Conservation (phyloP, 2,329 filamentous ascomycete genomes). For the Emergomyces africanus region DNA sequence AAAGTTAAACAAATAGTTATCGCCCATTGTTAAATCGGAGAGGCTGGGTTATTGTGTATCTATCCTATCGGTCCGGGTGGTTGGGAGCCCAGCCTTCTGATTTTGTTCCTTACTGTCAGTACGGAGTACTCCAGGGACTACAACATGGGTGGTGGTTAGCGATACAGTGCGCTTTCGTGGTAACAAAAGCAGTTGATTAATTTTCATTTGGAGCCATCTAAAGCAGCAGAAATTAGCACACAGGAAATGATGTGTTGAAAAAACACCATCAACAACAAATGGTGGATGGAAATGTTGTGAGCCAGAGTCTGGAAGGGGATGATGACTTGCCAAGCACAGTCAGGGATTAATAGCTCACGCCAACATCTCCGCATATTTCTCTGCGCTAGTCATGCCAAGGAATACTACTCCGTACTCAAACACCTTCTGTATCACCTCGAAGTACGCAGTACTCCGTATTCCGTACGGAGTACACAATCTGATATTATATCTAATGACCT, state of each 20-base stretch:
- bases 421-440: no score
- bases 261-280: background rate
- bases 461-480: no score
- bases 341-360: background rate
- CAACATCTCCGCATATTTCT: no score
- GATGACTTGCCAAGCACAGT: background rate
- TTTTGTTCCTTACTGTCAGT: background rate
- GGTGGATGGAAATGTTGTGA: background rate
- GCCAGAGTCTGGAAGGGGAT: background rate
- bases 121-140: background rate
- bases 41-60: constrained; percentile 4
- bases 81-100: constrained; percentile 7
- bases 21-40: background rate
- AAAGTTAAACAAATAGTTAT: background rate
- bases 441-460: no score
- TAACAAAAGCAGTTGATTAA: background rate
- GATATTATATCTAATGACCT: no score
- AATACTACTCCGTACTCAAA: no score
- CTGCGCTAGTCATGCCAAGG: background rate
- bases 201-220: background rate
- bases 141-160: background rate
- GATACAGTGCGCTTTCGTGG: background rate
- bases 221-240: background rate
- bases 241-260: background rate
- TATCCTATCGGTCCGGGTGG: background rate